Conservation (phyloP, 495 filamentous ascomycete genomes). For the Pyrenula aspistea region DNA sequence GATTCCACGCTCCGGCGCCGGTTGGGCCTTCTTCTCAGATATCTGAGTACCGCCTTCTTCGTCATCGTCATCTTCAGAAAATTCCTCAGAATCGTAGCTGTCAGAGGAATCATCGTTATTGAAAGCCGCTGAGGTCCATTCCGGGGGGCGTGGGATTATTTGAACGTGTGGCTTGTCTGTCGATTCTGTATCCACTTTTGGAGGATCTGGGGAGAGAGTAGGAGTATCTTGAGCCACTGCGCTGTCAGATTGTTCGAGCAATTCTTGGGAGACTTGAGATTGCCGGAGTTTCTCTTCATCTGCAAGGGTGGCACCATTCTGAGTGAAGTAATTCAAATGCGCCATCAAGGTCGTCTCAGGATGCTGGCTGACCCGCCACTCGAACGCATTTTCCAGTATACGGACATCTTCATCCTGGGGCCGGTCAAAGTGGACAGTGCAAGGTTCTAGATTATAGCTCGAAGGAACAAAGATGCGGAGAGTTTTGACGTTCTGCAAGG, state of each 20-base stretch:
- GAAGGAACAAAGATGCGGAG: conserved; percentile 60
- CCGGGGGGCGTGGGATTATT: conserved; percentile 69
- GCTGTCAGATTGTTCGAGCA: conserved; percentile 2
- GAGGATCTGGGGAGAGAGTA: background rate
- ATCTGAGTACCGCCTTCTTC: conserved; percentile 31
- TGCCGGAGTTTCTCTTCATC: conserved; percentile 14
- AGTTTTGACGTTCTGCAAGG: conserved; percentile 50
- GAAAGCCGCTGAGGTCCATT: conserved; percentile 49
- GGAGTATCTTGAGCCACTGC: conserved; percentile 7
- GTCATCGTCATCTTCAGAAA: conserved; percentile 31
- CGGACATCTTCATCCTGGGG: conserved; percentile 47
- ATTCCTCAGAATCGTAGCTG: conserved; percentile 28
- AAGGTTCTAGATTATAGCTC: conserved; percentile 60
- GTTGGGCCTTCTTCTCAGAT: conserved; percentile 8
- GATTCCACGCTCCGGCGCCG: conserved; percentile 48
- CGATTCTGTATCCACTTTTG: background rate
- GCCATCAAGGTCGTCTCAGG: conserved; percentile 54
- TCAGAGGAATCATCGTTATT: conserved; percentile 22
- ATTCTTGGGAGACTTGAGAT: conserved; percentile 12
- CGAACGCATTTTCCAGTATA: conserved; percentile 53
- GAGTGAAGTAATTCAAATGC: conserved; percentile 64
- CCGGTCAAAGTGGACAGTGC: conserved; percentile 53
- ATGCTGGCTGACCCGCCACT: conserved; percentile 40
- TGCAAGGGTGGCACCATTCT: conserved; percentile 61
- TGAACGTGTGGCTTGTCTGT: conserved; percentile 54